Evolutionary conservation across 2,329 filamentous ascomycete species (phyloP), one percentile per base, ranked within the genome.

Genomic region (Curvularia sp.): DNA sequence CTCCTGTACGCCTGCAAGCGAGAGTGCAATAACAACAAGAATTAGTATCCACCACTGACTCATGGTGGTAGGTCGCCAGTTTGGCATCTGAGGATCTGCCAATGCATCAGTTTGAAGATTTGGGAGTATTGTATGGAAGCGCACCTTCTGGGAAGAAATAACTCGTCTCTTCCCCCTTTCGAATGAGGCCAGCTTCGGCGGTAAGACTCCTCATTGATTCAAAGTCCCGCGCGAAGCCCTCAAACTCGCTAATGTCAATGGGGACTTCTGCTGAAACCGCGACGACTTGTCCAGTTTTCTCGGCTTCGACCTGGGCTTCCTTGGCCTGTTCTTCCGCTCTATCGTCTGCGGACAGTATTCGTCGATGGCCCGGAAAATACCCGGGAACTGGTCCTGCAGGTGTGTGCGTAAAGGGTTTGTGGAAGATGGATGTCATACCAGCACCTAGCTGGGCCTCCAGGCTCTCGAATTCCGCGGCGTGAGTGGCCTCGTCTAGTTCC

Each of bases 271-370:
- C 75, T 53, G 77, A 57, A 30, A 82, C 71, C 33, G 78, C 79
- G 15, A 82, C 73, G 22, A 83, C 80, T 35, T 72, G 75, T 5
- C 79, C 79, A 5, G 73, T 77, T 62, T 79, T 76, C 33, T 81
- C 75, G 1, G 80, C 80, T 31, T 78, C 74, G 46, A 75, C 71
- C 54, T 80, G 78, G 2, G 78, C 80, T 38, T 77, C 72, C 28
- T 75, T 65, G 6, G 73, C 71, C 26, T 71, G 54, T 2, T 57
- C 49, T 4, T 63, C 62, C 15, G 59, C 58, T 8, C 65, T 30
- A 2, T 71, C 61, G 18, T 64, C 57, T 39, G 53, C 63, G 8
- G 72, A 67, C 12, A 66, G 26, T 5, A 64, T 63, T 24, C 68
- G 59, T 31, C 61, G 66, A 48, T 74, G 73, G n/a, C 60, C 63